Evolutionary conservation across 495 filamentous ascomycete genomes (phyloP).

Genomic region (Astrothelium subdiscretum): DNA sequence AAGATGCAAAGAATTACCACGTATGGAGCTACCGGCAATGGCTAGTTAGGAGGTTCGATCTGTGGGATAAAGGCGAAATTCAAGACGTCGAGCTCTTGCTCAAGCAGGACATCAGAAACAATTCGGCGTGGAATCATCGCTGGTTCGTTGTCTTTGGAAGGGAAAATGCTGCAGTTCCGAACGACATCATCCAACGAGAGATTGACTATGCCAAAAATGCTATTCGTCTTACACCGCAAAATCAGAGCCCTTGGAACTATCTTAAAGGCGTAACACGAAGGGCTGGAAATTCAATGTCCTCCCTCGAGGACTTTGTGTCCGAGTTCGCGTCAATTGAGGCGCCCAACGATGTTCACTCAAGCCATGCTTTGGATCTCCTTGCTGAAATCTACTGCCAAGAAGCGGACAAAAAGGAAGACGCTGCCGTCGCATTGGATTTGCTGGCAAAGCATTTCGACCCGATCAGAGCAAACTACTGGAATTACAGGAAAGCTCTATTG

Average conservation of each 20-base stretch:
- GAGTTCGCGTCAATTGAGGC: conserved; percentile 48
- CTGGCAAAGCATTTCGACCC: conserved; percentile 82
- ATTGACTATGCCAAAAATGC: conserved; percentile 57
- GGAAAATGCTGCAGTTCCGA: conserved; percentile 27
- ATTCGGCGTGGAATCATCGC: conserved; percentile 93
- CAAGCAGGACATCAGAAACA: conserved; percentile 74
- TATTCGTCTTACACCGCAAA: conserved; percentile 75
- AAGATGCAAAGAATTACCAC: conserved; percentile 94
- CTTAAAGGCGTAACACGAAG: conserved; percentile 63
- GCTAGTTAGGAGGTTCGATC: conserved; percentile 67
- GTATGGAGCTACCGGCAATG: conserved; percentile 94
- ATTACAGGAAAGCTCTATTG: conserved; percentile 53
- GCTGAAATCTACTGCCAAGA: conserved; percentile 65
- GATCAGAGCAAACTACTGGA: conserved; percentile 85
- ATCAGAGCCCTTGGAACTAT: conserved; percentile 89
- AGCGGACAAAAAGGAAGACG: conserved; percentile 44
- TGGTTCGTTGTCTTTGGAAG: conserved; percentile 79
- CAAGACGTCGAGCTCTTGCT: conserved; percentile 58
- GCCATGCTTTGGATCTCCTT: conserved; percentile 81
- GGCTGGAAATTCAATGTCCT: conserved; percentile 42
- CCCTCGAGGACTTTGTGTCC: conserved; percentile 51
- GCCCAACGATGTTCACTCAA: conserved; percentile 34
- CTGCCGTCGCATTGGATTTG: conserved; percentile 53
- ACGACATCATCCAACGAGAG: conserved; percentile 61
- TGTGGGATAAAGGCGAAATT: conserved; percentile 60